Evolutionary conservation across 106 monocot genomes (phyloP).

Genomic region (Allium fistulosum): DNA sequence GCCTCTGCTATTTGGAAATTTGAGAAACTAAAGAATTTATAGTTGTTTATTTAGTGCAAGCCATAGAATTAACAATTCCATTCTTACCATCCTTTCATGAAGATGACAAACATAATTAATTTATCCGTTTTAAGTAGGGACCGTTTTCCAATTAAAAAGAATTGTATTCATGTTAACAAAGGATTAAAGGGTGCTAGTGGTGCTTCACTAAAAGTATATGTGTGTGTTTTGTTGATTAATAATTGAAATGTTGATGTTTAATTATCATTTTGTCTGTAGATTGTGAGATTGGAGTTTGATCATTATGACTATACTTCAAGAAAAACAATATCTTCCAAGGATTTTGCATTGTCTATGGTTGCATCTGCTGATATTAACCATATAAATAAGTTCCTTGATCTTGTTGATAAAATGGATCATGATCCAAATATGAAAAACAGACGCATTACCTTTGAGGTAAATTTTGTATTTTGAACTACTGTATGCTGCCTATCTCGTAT

Average conservation of each 20-base stretch:
- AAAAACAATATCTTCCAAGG: conserved; percentile 71
- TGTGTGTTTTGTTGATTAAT: not conserved
- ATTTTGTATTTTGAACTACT: not conserved
- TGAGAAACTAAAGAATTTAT: too few species aligned
- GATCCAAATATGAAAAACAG: conserved; percentile 37
- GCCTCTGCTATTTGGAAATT: too few species aligned
- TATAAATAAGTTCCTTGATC: conserved; percentile 75
- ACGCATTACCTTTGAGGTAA: conserved; percentile 77
- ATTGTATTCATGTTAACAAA: too few species aligned
- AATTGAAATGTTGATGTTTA: not conserved
- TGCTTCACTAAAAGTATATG: too few species aligned
- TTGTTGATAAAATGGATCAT: conserved; percentile 55
- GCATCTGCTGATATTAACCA: conserved; percentile 77
- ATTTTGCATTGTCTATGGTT: conserved; percentile 95
- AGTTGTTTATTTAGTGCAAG: too few species aligned
- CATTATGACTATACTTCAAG: conserved; percentile 77
- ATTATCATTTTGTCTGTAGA: conserved; percentile 30
- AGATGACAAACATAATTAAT: too few species aligned
- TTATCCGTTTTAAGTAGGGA: too few species aligned
- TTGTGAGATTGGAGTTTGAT: conserved; percentile 72
- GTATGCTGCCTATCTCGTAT: not conserved
- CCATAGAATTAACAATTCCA: too few species aligned
- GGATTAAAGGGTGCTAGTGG: too few species aligned
- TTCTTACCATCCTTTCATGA: too few species aligned
- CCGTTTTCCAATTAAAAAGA: too few species aligned